Base-by-base conservation (phyloP, 257 asterid species). In the Jaltomata sinuosa region DNA sequence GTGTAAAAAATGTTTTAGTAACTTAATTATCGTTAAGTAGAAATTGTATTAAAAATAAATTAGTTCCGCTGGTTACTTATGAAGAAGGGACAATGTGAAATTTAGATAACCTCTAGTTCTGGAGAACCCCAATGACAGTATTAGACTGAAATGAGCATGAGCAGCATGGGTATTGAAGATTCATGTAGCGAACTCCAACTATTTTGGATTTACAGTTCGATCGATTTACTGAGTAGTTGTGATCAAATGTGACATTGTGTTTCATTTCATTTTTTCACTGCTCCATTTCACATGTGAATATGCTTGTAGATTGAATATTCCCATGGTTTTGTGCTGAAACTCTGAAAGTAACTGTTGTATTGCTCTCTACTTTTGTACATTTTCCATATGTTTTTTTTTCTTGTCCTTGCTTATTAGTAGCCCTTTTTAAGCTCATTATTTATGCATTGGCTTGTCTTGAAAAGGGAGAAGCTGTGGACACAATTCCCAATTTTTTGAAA, bases 401-500 rank as follows among this genome's bases (percentile, higher is more conserved):
- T 32, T 32, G 47, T 67, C 19, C 45, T 31, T 47, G 27, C 38
- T 19, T 40, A 31, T 49, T 80, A 9, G 65, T 12, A 38, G 76
- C 25, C 25, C 25, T 15, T 25, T 34, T 85, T 59, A 53, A 53
- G 21, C 54, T 67, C n/a, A 45, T 59, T 10, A 16, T 59, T 59
- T 10, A 16, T 59, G 67, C 29, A 29, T 80, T 85, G 57, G 40
- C 31, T 69, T 29, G 71, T 77, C 53, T 77, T 83, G 76, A 34
- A 78, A 84, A 97, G 99, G 99, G 98, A 7, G 98, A 95, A 86
- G 98, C 97, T 68, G 92, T 91, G 68, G 96, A 93, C 65, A 94
- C 92, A 29, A 94, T 97, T 87, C 99, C 98, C 0, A 84, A 79
- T 25, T 97, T 97, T 76, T 86, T 97, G 74, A 84, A 87, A 86